A percentile compares a stretch with the other conserved stretches of the same genome.
These are phyloP conservation scores for Colletotrichum simmondsii DNA, from an alignment of 2,329 filamentous ascomycete species.

Conservation along the genomic window DNA sequence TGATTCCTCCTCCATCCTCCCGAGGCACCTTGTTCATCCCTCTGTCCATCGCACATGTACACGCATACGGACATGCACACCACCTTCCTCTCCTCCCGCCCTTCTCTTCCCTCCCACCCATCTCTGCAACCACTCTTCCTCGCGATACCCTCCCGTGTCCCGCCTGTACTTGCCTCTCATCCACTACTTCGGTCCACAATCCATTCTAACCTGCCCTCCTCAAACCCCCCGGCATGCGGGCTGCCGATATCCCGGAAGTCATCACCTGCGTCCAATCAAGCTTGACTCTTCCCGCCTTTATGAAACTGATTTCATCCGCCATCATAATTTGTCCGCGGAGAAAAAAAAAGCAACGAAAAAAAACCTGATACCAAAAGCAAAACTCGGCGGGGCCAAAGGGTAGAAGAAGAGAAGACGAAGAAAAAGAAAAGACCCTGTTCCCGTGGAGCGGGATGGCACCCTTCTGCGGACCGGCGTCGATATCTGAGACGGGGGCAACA, in stretches of 20 bases:
- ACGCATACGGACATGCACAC: background rate
- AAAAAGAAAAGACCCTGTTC: background rate
- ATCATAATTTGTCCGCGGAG: background rate
- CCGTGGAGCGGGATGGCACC: background rate
- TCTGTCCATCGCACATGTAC: background rate
- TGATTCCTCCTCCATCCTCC: background rate
- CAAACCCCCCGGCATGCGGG: background rate
- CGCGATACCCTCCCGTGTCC: background rate
- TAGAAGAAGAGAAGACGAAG: background rate
- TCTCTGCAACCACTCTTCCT: background rate
- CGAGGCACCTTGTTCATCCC: background rate
- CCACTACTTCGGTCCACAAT: background rate
- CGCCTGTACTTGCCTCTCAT: background rate
- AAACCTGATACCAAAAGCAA: background rate
- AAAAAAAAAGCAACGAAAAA: background rate
- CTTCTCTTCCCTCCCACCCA: background rate
- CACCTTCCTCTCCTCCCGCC: background rate
- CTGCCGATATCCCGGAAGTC: background rate
- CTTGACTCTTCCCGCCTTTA: background rate
- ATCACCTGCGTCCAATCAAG: background rate
- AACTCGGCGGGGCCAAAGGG: background rate
- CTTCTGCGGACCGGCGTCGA: background rate
- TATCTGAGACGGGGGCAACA: background rate
- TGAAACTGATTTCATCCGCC: background rate
- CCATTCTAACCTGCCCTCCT: background rate